phyloP scores from a whole-genome alignment of 1,284 basidiomycete genomes.

The Microbotryum silenes-acaulis region DNA sequence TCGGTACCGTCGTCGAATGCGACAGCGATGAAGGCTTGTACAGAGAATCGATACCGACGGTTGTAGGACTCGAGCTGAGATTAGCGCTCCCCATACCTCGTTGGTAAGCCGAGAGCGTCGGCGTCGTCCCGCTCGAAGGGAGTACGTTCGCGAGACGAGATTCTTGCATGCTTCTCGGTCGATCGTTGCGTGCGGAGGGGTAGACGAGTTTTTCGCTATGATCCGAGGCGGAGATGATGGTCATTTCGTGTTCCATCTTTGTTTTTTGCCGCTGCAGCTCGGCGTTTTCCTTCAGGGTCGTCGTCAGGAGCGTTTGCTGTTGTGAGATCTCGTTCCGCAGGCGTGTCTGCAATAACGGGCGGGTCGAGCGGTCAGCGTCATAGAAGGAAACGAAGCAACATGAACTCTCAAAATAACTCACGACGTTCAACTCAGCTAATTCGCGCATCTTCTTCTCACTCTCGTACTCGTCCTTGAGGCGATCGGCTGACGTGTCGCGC shows the following conservation, averaged over 20 bases:
- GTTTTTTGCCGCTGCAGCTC: constrained; percentile 14
- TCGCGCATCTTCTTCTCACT: constrained; percentile 26
- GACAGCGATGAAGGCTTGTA: no score
- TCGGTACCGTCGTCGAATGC: no score
- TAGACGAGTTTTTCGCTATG: constrained; percentile 8
- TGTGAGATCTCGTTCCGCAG: constrained; percentile 24
- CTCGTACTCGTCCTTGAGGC: constrained; percentile 10
- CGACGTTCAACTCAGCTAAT: constrained; percentile 30
- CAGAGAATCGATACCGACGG: no score
- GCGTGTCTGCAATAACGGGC: constrained; percentile 9
- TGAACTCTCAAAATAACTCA: constrained; percentile 1
- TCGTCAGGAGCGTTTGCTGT: constrained; percentile 9
- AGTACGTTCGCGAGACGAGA: no score
- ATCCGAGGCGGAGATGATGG: constrained; percentile 20
- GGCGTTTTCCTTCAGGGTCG: constrained; percentile 7
- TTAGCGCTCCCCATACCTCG: no score
- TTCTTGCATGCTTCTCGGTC: no score
- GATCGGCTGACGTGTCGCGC: constrained; percentile 1
- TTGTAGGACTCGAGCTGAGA: no score
- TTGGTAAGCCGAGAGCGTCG: no score
- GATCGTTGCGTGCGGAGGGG: not conserved
- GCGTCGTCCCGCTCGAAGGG: no score
- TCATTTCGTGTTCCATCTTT: constrained; percentile 20
- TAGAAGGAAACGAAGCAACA: not conserved
- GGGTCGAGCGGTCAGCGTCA: no score